phyloP scores from a whole-genome alignment of 805 yeast species.

The Grigorovia jiainica region DNA sequence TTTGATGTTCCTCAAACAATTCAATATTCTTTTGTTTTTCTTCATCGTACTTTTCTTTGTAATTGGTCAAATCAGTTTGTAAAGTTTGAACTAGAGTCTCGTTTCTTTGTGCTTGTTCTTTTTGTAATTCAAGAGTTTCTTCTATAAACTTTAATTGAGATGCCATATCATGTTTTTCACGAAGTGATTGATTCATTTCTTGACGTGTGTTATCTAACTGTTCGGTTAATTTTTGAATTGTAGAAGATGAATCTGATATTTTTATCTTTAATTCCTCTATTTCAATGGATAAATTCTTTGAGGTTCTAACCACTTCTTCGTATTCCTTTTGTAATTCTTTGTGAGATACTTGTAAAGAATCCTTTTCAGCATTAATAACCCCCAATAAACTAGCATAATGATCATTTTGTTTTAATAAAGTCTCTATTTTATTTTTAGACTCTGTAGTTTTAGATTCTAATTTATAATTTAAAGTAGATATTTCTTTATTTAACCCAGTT shows the following conservation, averaged over 20 bases:
- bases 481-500: constrained; percentile 53
- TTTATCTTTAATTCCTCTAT: constrained; percentile 54
- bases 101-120: constrained; percentile 24
- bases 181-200: constrained; percentile 11
- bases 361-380: constrained; percentile 37
- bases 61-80: constrained; percentile 22
- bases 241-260: constrained; percentile 48
- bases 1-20: constrained; percentile 57
- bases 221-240: constrained; percentile 38
- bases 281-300: constrained; percentile 45
- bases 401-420: constrained; percentile 34
- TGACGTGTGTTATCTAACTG: constrained; percentile 4
- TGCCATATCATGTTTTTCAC: constrained; percentile 17
- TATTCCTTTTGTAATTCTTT: constrained; percentile 38
- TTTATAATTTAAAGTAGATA: constrained; percentile 52
- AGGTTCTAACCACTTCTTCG: constrained; percentile 41
- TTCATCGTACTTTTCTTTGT: constrained; percentile 30
- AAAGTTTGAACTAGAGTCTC: constrained; percentile 31
- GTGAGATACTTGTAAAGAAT: constrained; percentile 32
- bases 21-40: constrained; percentile 47
- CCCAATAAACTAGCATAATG: constrained; percentile 34
- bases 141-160: constrained; percentile 18
- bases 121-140: constrained; percentile 25
- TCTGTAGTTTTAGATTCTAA: constrained; percentile 44
- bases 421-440: constrained; percentile 29